Evolutionary conservation across 352 stramenopile genomes (phyloP), one percentile per base, ranked within the genome.

Genomic region (Hyaloperonospora brassicae): DNA sequence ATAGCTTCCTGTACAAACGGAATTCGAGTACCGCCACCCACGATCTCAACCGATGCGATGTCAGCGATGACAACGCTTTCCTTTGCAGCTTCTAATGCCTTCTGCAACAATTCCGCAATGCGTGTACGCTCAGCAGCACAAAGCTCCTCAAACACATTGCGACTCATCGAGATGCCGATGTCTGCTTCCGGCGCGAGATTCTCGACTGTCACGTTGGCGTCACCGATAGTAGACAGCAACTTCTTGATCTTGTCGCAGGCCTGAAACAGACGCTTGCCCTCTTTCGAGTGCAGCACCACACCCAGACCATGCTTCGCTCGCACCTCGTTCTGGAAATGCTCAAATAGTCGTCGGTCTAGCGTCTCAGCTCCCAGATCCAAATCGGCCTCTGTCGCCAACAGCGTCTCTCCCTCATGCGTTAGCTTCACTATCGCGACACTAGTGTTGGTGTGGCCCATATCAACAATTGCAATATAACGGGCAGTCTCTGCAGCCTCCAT

Each of bases 231-330:
- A 25, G 83, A 95, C 27, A 97, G 67, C 44, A 97, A 61, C 59
- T 95, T 94, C 61, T 95, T 92, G 30, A 97, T 77, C 53, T 85
- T 82, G 53, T 91, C 76, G 58, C 83, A 95, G 27, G 82, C 79
- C 47, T 85, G 69, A n/a, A 95, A 79, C 35, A 97, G 73, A 25
- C 89, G 86, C 42, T 92, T 84, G 38, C 85, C 85, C 41, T 84
- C 72, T 52, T 95, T 96, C 38, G 77, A 79, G 8, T 80, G 60
- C 24, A 87, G 55, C 14, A 68, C 55, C 24, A 96, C 60, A 5
- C 47, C 59, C 40, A 87, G 41, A 17, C 76, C 56, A 43, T 83
- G 68, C 45, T 84, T 86, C 4, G 61, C 56, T 43, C 80, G 54
- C 17, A 93, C 61, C 45, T 92, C 67, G 22, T 68, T 64, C 53